Conservation (phyloP, 306 rosid species). For the Corylus avellana region DNA sequence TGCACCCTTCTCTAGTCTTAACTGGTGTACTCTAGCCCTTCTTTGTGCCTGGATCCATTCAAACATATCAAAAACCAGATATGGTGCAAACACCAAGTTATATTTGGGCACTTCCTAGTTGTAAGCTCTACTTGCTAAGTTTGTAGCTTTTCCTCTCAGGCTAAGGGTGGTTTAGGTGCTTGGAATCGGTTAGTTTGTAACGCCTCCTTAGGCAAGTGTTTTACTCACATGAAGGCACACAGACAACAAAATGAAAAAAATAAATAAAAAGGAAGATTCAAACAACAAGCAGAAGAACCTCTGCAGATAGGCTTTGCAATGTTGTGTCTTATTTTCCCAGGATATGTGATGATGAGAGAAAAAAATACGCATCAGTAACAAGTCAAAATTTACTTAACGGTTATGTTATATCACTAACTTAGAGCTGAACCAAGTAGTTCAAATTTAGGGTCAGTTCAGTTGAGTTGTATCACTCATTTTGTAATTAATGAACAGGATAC, state of each 20-base stretch:
- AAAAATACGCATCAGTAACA: not conserved
- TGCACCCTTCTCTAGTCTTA: constrained; percentile 88
- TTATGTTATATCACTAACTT: not conserved
- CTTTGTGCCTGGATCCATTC: constrained; percentile 56
- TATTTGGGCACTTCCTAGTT: not conserved
- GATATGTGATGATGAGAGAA: not conserved
- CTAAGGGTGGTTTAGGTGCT: not conserved
- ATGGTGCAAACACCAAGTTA: not conserved
- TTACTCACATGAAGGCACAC: not conserved
- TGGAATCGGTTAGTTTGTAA: not conserved
- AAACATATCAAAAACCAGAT: constrained; percentile 19
- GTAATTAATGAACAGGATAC: not conserved
- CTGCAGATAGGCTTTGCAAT: not conserved
- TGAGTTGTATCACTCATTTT: not conserved
- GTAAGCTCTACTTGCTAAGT: not conserved
- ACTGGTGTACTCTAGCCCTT: constrained; percentile 82
- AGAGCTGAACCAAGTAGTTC: not conserved
- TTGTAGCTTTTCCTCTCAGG: not conserved
- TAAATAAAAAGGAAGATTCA: not conserved
- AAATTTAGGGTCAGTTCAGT: not conserved
- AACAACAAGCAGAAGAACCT: constrained; percentile 2
- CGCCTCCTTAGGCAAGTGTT: not conserved
- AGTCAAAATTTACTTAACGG: not conserved
- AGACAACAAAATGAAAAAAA: not conserved
- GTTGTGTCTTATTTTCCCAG: not conserved